Evolutionary conservation across 2,329 filamentous ascomycete species (phyloP).

Genomic region (Calonectria henricotiae): DNA sequence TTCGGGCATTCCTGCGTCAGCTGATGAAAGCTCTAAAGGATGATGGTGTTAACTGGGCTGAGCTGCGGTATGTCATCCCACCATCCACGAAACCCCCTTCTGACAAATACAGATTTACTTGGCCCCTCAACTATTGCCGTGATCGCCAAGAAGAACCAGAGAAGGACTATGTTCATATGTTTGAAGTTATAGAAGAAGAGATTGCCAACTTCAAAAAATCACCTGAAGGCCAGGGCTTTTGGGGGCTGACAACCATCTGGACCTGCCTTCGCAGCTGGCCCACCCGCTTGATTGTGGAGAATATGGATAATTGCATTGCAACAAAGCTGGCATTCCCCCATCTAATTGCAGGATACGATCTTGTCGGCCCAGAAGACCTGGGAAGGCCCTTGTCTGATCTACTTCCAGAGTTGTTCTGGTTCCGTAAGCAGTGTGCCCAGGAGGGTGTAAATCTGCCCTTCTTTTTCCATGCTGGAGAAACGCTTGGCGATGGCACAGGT

Average conservation of each 20-base stretch:
- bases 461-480: conserved; percentile 96
- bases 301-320: conserved; percentile 90
- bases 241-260: conserved; percentile 90
- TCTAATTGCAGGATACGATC: conserved; percentile 88
- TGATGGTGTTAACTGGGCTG: conserved; percentile 89
- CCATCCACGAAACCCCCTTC: conserved; percentile 20
- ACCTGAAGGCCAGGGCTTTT: conserved; percentile 82
- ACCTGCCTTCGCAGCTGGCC: conserved; percentile 78
- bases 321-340: conserved; percentile 86
- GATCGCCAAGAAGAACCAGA: conserved; percentile 78
- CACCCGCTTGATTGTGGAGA: conserved; percentile 79
- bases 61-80: conserved; percentile 71
- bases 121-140: conserved; percentile 79
- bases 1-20: conserved; percentile 80
- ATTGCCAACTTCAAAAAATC: conserved; percentile 82
- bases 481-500: conserved; percentile 80
- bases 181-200: conserved; percentile 83
- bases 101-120: conserved; percentile 73
- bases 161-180: conserved; percentile 78
- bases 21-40: conserved; percentile 81
- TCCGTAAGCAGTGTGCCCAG: conserved; percentile 86
- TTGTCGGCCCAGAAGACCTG: conserved; percentile 89
- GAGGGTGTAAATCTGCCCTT: conserved; percentile 89
- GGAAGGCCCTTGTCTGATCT: conserved; percentile 84
- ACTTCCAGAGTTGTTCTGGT: conserved; percentile 92